A percentile compares a stretch with the other conserved stretches of the same genome.
Conservation (phyloP, 176 grass and related monocot species). For the Echinochloa phyllopogon region DNA sequence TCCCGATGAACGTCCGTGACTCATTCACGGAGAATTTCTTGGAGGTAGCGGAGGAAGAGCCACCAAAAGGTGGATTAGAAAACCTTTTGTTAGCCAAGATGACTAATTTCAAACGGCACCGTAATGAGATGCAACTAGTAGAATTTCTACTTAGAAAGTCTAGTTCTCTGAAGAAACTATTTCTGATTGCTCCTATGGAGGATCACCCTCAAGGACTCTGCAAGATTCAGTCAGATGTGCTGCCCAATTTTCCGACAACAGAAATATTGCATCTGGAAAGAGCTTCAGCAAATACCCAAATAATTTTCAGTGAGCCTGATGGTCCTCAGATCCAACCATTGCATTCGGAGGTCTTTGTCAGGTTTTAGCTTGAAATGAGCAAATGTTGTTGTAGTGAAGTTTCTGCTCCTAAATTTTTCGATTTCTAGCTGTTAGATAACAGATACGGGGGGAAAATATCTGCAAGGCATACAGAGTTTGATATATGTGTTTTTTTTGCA, state of each 20-base stretch:
- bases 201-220: constrained; percentile 50
- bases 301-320: constrained; percentile 63
- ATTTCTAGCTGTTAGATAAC: constrained; percentile 49
- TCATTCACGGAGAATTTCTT: constrained; percentile 72
- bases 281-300: constrained; percentile 61
- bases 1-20: constrained; percentile 71
- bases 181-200: constrained; percentile 65
- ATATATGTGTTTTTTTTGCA: constrained; percentile 30
- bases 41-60: constrained; percentile 64
- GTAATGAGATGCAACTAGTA: constrained; percentile 74
- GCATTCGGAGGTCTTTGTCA: constrained; percentile 81
- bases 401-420: constrained; percentile 36
- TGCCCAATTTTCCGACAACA: constrained; percentile 41
- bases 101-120: constrained; percentile 83
- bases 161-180: constrained; percentile 55
- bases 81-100: constrained; percentile 76
- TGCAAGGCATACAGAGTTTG: constrained; percentile 43
- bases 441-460: constrained; percentile 29
- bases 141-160: constrained; percentile 71
- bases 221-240: constrained; percentile 47
- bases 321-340: constrained; percentile 54
- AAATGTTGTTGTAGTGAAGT: constrained; percentile 39
- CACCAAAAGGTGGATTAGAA: constrained; percentile 72
- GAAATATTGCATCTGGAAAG: constrained; percentile 53
- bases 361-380: constrained; percentile 65